These are phyloP conservation scores for Nannizziopsis barbatae DNA, from an alignment of 2,329 filamentous ascomycete species.

Conservation along the genomic window DNA sequence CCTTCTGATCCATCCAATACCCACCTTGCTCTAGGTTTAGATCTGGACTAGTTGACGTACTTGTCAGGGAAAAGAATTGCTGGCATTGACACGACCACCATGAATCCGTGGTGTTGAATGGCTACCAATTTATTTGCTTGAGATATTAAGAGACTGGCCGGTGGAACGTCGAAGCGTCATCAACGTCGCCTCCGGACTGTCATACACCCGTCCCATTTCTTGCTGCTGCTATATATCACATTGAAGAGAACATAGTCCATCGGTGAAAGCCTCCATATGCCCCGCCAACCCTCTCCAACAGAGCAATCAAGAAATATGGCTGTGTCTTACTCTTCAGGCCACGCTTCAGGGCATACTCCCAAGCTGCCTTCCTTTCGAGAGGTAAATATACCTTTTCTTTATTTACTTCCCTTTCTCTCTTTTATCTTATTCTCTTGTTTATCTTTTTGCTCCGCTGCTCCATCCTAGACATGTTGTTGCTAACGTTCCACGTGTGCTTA, in stretches of 20 bases:
- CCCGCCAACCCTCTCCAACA: constrained; percentile 8
- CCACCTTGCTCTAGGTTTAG: not conserved
- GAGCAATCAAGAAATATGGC: constrained; percentile 12
- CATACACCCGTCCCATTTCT: not conserved
- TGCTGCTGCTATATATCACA: constrained; percentile 1
- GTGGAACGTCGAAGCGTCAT: constrained; percentile 12
- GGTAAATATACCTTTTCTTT: constrained; percentile 9
- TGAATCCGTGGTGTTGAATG: constrained; percentile 10
- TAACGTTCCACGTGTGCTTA: constrained; percentile 3
- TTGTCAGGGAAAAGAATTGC: constrained; percentile 6
- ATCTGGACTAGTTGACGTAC: constrained; percentile 7
- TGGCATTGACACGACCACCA: constrained; percentile 7
- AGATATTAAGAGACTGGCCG: constrained; percentile 6
- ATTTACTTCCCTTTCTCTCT: not conserved
- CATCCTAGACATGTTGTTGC: not conserved
- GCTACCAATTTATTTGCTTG: constrained; percentile 2
- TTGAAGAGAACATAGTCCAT: not conserved
- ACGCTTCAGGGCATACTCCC: constrained; percentile 5
- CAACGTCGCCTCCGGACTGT: constrained; percentile 10
- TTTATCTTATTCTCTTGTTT: not conserved
- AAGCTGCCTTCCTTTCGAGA: constrained; percentile 14
- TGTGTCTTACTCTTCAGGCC: constrained; percentile 11
- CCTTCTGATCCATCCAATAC: constrained; percentile 2
- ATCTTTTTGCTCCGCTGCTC: not conserved
- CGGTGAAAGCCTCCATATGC: constrained; percentile 10